These are phyloP conservation scores for Amaranthus hypochondriacus DNA, from an alignment of 148 eudicot species.

Conservation along the genomic window DNA sequence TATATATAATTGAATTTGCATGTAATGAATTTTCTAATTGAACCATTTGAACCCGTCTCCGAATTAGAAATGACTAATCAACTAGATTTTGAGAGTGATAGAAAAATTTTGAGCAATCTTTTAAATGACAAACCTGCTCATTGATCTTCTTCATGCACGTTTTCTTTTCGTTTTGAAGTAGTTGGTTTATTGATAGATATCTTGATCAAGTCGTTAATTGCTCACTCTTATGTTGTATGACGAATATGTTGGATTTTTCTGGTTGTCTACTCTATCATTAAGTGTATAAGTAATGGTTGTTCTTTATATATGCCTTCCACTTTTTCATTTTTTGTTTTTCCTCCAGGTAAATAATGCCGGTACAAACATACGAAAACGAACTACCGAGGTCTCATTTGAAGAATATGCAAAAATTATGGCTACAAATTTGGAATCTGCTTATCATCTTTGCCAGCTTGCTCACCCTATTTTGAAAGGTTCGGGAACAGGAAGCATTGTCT, in stretches of 20 bases:
- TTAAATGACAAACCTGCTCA: not conserved
- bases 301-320: not conserved
- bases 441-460: slow-evolving; percentile 77
- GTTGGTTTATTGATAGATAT: too few species aligned
- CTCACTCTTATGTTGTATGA: too few species aligned
- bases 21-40: too few species aligned
- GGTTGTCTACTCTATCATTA: too few species aligned
- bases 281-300: not conserved
- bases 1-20: too few species aligned
- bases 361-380: slow-evolving; percentile 69
- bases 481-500: slow-evolving; percentile 69
- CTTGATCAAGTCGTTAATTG: too few species aligned
- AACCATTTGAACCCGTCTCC: too few species aligned
- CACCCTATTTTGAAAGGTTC: slow-evolving; percentile 74
- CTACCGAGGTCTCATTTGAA: slow-evolving; percentile 55
- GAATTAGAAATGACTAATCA: too few species aligned
- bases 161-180: not conserved
- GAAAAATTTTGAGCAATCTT: not conserved
- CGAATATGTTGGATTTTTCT: too few species aligned
- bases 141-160: not conserved
- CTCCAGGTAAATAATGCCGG: slow-evolving; percentile 84
- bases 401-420: slow-evolving; percentile 61
- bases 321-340: not conserved
- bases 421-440: slow-evolving; percentile 80
- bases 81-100: too few species aligned